These are phyloP conservation scores for Rhodotorula glutinis DNA, from an alignment of 1,284 basidiomycete genomes.

Conservation along the genomic window DNA sequence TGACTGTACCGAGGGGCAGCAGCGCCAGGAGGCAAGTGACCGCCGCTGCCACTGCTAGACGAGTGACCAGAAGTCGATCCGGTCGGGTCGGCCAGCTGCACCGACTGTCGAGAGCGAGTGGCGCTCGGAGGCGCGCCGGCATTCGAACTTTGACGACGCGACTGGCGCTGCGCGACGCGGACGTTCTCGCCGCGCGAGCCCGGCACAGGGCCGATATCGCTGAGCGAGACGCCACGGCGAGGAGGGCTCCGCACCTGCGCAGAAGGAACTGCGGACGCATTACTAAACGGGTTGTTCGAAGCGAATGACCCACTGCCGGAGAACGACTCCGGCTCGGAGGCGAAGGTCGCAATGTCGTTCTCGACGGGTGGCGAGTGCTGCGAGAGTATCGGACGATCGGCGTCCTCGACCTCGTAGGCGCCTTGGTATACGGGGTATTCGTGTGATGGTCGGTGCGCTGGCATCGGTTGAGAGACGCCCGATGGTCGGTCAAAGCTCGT, in stretches of 20 bases:
- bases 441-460: conserved; percentile 6
- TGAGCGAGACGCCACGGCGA: conserved; percentile 63
- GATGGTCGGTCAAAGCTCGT: conserved; percentile 9
- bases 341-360: conserved; percentile 5
- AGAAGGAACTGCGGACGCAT: conserved; percentile 8
- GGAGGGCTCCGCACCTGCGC: background rate
- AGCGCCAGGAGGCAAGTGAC: conserved; percentile 29
- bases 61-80: conserved; percentile 3
- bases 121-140: background rate
- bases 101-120: conserved; percentile 12
- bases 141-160: conserved; percentile 6
- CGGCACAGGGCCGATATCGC: conserved; percentile 74
- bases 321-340: conserved; percentile 9
- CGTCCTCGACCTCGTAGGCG: conserved; percentile 22
- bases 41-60: conserved; percentile 1
- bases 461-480: background rate
- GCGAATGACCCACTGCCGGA: conserved; percentile 28
- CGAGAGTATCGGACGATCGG: conserved; percentile 28
- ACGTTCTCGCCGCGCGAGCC: conserved; percentile 58
- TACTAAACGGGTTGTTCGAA: conserved; percentile 42
- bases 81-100: background rate
- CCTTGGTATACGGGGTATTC: conserved; percentile 30
- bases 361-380: conserved; percentile 20
- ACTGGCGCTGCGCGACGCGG: conserved; percentile 28
- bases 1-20: conserved; percentile 23